phyloP scores from a whole-genome alignment of 2,329 filamentous ascomycete species.

The Keithomyces neogunnii region DNA sequence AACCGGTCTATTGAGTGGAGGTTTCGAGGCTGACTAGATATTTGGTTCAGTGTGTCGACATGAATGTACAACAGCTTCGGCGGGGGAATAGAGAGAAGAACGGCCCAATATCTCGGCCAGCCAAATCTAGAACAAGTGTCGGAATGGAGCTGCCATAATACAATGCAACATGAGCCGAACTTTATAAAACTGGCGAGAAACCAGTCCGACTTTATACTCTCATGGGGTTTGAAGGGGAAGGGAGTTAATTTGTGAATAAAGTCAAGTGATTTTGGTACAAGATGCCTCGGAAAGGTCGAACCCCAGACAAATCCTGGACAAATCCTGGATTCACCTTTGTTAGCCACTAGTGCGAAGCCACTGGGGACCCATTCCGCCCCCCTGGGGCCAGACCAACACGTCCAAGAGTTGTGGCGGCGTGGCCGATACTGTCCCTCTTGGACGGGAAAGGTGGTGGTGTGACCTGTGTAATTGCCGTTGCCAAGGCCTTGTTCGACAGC shows the following conservation, averaged over 20 bases:
- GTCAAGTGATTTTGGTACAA: not conserved
- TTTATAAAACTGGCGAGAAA: not conserved
- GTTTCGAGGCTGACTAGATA: not conserved
- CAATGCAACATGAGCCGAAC: not conserved
- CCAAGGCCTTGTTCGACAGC: not conserved
- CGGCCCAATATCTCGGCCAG: not conserved
- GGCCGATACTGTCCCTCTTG: not conserved
- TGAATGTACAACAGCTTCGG: not conserved
- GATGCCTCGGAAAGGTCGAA: not conserved
- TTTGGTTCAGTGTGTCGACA: not conserved
- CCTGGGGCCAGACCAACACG: not conserved
- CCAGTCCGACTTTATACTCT: constrained; percentile 5
- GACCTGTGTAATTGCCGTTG: not conserved
- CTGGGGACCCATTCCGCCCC: not conserved
- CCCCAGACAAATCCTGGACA: not conserved
- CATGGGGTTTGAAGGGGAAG: not conserved
- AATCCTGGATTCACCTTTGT: not conserved
- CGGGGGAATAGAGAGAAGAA: not conserved
- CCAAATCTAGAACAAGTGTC: not conserved
- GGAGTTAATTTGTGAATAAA: not conserved
- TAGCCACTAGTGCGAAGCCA: constrained; percentile 1
- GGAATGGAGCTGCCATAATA: not conserved
- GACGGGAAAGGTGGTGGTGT: not conserved
- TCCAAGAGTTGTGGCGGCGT: not conserved
- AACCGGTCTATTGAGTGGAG: not conserved